phyloP scores from a whole-genome alignment of 2,329 filamentous ascomycete genomes.

The Ramichloridium luteum region DNA sequence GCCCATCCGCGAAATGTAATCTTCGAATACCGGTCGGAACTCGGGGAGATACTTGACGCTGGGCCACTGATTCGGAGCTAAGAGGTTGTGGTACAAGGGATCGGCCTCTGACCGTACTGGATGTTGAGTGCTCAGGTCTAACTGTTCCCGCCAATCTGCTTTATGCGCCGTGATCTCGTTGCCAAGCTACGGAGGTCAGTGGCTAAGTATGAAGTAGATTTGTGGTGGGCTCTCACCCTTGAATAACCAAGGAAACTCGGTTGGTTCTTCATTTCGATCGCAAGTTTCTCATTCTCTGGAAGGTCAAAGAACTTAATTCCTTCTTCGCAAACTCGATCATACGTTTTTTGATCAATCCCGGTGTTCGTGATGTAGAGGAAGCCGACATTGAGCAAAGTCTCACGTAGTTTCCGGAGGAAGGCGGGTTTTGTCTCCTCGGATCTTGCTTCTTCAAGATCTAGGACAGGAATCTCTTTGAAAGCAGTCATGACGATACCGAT shows the following conservation, averaged over 20 bases:
- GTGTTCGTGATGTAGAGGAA: constrained; percentile 78
- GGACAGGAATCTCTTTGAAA: constrained; percentile 64
- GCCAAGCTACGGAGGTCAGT: constrained; percentile 29
- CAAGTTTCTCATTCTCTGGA: constrained; percentile 60
- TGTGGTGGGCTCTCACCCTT: too few species aligned
- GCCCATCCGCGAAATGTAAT: constrained; percentile 69
- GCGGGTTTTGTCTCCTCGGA: constrained; percentile 54
- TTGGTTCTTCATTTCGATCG: constrained; percentile 40
- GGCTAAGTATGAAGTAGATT: constrained; percentile 8
- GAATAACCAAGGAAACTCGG: constrained; percentile 24
- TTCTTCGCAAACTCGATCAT: constrained; percentile 52
- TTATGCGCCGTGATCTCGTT: constrained; percentile 58
- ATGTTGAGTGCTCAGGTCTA: constrained; percentile 74
- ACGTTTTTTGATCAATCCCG: constrained; percentile 54
- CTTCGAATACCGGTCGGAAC: constrained; percentile 57
- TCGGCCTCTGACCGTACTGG: constrained; percentile 48
- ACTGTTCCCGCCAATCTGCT: constrained; percentile 72
- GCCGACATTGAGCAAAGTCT: constrained; percentile 73
- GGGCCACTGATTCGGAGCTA: constrained; percentile 72
- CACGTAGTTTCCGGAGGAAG: constrained; percentile 59
- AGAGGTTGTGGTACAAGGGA: constrained; percentile 62
- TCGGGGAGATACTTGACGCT: constrained; percentile 47
- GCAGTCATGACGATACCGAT: constrained; percentile 8
- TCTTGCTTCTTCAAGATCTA: constrained; percentile 58
- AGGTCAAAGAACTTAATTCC: constrained; percentile 67